Evolutionary conservation across 768 basidiomycete species (phyloP).

Genomic region (Mycena kentingensis): DNA sequence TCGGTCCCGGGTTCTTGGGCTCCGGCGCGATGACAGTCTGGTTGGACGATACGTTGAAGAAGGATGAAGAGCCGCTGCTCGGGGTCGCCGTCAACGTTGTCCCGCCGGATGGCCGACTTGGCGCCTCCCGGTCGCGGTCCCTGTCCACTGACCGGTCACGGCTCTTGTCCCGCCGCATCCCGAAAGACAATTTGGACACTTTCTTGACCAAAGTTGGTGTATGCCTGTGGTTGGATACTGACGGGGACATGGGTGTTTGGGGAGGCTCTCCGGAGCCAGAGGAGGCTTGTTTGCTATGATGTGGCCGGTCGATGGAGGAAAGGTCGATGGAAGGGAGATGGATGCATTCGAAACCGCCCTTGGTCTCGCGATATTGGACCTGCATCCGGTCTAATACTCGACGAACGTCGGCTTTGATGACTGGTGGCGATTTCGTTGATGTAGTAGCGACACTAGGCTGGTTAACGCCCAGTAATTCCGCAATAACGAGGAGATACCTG

Average conservation of each 20-base stretch:
- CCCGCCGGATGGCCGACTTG: slow-evolving; percentile 42
- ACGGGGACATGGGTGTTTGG: slow-evolving; percentile 31
- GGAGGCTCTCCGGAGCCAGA: slow-evolving; percentile 52
- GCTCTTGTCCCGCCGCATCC: slow-evolving; percentile 56
- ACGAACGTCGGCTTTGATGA: slow-evolving; percentile 82
- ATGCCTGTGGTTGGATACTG: slow-evolving; percentile 37
- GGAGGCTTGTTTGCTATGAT: slow-evolving; percentile 45
- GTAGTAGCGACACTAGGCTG: slow-evolving; percentile 84
- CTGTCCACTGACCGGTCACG: slow-evolving; percentile 46
- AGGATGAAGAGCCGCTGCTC: slow-evolving; percentile 79
- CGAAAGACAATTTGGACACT: slow-evolving; percentile 78
- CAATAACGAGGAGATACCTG: slow-evolving; percentile 53
- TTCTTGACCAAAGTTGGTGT: slow-evolving; percentile 67
- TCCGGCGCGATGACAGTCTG: slow-evolving; percentile 35
- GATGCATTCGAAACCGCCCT: slow-evolving; percentile 93
- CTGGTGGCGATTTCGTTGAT: slow-evolving; percentile 79
- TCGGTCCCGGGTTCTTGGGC: slow-evolving; percentile 1
- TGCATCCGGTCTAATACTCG: slow-evolving; percentile 92
- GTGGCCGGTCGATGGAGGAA: slow-evolving; percentile 58
- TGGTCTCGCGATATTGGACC: slow-evolving; percentile 89
- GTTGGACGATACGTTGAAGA: slow-evolving; percentile 77
- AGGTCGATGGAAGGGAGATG: slow-evolving; percentile 94
- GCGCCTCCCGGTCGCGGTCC: slow-evolving; percentile 25
- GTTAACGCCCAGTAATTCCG: not conserved
- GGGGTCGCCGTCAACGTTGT: slow-evolving; percentile 62